Conservation (phyloP, 1,284 basidiomycete species). For the Ceratobasidium sp. region DNA sequence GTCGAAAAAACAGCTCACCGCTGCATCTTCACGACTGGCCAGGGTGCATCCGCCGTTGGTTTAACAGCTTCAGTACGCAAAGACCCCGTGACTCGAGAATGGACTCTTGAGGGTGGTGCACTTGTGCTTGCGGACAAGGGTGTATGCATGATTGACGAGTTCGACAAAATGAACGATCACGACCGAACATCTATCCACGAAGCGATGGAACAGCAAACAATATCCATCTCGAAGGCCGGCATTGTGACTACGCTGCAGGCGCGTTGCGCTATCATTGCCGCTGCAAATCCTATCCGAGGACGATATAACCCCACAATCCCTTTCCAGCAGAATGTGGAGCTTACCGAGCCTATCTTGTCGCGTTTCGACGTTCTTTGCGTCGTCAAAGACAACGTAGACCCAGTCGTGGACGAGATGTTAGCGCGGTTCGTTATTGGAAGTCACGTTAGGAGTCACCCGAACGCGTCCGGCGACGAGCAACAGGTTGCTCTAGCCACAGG, state of each 20-base stretch:
- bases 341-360: slow-evolving; percentile 99
- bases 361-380: slow-evolving; percentile 99
- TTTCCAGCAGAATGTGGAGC: slow-evolving; percentile 98
- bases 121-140: slow-evolving; percentile 98
- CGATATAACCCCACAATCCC: slow-evolving; percentile 98
- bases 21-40: slow-evolving; percentile 92
- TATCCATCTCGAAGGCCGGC: slow-evolving; percentile 98
- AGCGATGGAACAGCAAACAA: slow-evolving; percentile 99
- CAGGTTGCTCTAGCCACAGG: slow-evolving; percentile 69
- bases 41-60: slow-evolving; percentile 98
- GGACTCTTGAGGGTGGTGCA: slow-evolving; percentile 98
- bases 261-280: slow-evolving; percentile 96
- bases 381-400: slow-evolving; percentile 97
- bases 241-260: slow-evolving; percentile 98
- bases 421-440: slow-evolving; percentile 98
- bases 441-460: slow-evolving; percentile 94
- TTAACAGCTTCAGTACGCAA: slow-evolving; percentile 97
- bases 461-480: slow-evolving; percentile 87
- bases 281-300: slow-evolving; percentile 96
- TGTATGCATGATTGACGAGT: slow-evolving; percentile 99
- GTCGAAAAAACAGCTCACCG: slow-evolving; percentile 98
- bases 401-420: slow-evolving; percentile 95
- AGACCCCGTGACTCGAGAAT: slow-evolving; percentile 96
- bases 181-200: slow-evolving; percentile 99
- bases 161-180: slow-evolving; percentile 99